These are phyloP conservation scores for Acer saccharum DNA, from an alignment of 345 rosid species.

Conservation along the genomic window DNA sequence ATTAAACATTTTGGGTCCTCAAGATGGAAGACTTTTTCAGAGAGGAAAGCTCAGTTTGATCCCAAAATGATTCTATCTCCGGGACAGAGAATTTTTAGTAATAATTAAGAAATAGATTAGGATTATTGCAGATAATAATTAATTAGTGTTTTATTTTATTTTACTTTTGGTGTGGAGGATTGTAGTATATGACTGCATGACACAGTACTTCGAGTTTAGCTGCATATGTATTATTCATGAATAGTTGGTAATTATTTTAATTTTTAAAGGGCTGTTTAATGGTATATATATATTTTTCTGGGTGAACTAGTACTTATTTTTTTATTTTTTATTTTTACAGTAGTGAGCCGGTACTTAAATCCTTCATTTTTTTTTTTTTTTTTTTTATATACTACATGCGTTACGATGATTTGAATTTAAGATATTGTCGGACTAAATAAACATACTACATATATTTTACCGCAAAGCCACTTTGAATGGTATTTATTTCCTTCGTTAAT, in stretches of 20 bases:
- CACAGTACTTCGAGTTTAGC: background rate
- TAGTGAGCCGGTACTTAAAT: background rate
- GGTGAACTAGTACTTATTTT: background rate
- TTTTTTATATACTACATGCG: too few species aligned
- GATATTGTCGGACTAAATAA: too few species aligned
- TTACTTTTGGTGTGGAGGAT: background rate
- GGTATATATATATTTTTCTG: background rate
- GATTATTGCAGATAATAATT: background rate
- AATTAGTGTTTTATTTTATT: background rate
- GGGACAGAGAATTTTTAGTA: conserved; percentile 77
- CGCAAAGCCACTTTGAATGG: too few species aligned
- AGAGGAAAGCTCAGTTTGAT: conserved; percentile 69
- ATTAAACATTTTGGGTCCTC: conserved; percentile 60
- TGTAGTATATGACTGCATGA: conserved; percentile 1
- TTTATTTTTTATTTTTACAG: too few species aligned
- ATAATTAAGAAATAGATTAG: background rate
- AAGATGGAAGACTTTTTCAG: conserved; percentile 65
- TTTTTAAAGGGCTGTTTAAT: background rate
- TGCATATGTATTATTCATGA: background rate
- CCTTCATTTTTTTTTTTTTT: background rate
- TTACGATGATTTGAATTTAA: too few species aligned
- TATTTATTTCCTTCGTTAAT: too few species aligned
- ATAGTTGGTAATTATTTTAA: background rate
- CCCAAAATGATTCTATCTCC: conserved; percentile 79
- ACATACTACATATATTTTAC: too few species aligned